Conservation (phyloP, 192 early-diverging fungal species). For the Helicostylum pulchrum region DNA sequence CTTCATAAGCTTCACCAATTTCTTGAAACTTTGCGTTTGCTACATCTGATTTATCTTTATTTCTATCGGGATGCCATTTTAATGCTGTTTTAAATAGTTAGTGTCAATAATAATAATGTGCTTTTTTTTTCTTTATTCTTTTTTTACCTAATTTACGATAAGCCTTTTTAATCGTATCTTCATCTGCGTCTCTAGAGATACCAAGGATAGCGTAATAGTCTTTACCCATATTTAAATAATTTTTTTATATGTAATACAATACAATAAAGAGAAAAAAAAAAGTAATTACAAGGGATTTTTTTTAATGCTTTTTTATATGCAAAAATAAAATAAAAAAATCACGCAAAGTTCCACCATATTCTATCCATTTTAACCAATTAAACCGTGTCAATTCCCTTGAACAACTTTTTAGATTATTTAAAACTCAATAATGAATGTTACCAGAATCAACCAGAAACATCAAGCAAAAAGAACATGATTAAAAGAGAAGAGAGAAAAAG, state of each 20-base stretch:
- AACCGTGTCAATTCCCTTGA: too few species aligned
- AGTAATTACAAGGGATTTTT: neutral
- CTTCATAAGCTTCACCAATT: slow-evolving; percentile 96
- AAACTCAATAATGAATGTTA: too few species aligned
- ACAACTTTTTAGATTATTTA: too few species aligned
- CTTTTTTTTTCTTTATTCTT: neutral
- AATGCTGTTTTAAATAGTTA: slow-evolving; percentile 44
- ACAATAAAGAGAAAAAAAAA: slow-evolving; percentile 14
- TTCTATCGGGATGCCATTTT: slow-evolving; percentile 81
- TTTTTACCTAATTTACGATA: slow-evolving; percentile 60
- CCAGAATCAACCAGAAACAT: too few species aligned
- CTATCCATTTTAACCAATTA: too few species aligned
- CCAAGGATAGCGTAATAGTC: slow-evolving; percentile 95
- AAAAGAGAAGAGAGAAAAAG: neutral
- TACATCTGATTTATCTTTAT: slow-evolving; percentile 55
- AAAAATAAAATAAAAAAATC: neutral
- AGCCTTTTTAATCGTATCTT: slow-evolving; percentile 78
- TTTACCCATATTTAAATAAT: slow-evolving; percentile 64
- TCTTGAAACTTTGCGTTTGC: slow-evolving; percentile 93
- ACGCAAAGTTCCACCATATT: neutral
- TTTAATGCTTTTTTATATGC: neutral
- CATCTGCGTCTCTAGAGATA: slow-evolving; percentile 69
- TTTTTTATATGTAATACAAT: neutral
- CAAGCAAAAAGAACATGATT: too few species aligned
- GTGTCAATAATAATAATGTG: neutral